These are phyloP conservation scores for Aristolochia fimbriata DNA, from an alignment of 164 flowering plant genomes.

Conservation along the genomic window DNA sequence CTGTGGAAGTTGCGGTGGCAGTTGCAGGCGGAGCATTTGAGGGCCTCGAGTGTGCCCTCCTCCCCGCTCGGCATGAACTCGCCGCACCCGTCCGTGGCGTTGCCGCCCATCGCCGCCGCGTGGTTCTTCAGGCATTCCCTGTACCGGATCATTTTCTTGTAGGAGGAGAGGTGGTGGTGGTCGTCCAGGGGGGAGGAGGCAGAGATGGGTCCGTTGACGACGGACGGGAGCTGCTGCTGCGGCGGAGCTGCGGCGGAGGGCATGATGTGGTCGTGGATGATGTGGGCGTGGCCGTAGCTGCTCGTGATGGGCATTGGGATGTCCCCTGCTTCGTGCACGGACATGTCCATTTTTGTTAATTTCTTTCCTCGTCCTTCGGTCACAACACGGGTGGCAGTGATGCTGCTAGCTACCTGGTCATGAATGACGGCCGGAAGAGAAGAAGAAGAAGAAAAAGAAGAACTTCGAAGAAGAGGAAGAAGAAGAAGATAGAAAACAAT, in stretches of 20 bases:
- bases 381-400: no score
- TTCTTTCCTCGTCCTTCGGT: not conserved
- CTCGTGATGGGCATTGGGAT: conserved; percentile 58
- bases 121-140: conserved; percentile 86
- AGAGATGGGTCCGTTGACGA: conserved; percentile 19
- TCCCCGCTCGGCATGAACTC: conserved; percentile 86
- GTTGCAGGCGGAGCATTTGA: conserved; percentile 78
- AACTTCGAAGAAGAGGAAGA: no score
- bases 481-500: no score
- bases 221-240: conserved; percentile 9
- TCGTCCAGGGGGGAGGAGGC: conserved; percentile 9
- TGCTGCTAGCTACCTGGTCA: no score
- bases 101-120: conserved; percentile 85
- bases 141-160: conserved; percentile 40
- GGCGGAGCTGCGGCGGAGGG: conserved; percentile 14
- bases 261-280: conserved; percentile 40
- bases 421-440: no score
- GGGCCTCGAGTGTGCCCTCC: conserved; percentile 63
- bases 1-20: conserved; percentile 95
- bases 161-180: conserved; percentile 16
- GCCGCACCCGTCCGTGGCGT: conserved; percentile 87
- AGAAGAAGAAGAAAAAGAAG: no score
- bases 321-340: conserved; percentile 41
- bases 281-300: conserved; percentile 29
- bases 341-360: conserved; percentile 28